Percentiles rank a stretch among this genome's conserved stretches.
phyloP scores from a whole-genome alignment of 2,329 filamentous ascomycete genomes.

The Hypoxylon sp. region DNA sequence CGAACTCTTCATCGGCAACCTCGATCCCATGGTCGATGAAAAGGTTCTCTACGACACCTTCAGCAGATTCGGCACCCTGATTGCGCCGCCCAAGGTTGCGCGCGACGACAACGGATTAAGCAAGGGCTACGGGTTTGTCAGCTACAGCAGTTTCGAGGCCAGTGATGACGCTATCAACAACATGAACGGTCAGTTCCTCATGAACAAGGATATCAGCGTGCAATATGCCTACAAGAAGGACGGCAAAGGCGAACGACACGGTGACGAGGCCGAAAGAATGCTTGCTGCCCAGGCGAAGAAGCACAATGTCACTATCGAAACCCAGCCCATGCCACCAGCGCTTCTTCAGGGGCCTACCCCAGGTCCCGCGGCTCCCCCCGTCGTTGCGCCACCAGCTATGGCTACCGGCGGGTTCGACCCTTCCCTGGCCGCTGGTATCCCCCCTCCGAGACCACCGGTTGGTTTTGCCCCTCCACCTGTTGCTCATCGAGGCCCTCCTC shows the following conservation, averaged over 20 bases:
- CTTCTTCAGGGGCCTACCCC: constrained; percentile 68
- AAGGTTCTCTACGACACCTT: constrained; percentile 96
- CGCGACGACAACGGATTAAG: constrained; percentile 89
- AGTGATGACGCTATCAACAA: constrained; percentile 92
- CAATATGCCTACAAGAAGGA: constrained; percentile 99
- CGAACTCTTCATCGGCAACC: constrained; percentile 95
- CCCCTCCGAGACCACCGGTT: constrained; percentile 58
- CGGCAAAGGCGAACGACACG: constrained; percentile 95
- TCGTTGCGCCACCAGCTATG: constrained; percentile 49
- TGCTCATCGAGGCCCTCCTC: constrained; percentile 52
- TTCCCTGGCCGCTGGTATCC: constrained; percentile 54
- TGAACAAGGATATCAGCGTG: constrained; percentile 96
- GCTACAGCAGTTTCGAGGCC: constrained; percentile 92
- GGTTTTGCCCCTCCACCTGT: constrained; percentile 53
- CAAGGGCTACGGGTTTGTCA: constrained; percentile 97
- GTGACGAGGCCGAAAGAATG: constrained; percentile 92
- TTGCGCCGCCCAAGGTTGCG: constrained; percentile 90
- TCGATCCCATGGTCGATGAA: constrained; percentile 95
- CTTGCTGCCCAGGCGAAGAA: constrained; percentile 93
- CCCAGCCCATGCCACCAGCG: constrained; percentile 80
- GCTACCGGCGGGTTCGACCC: constrained; percentile 50
- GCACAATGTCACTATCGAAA: constrained; percentile 89
- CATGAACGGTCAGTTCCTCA: constrained; percentile 96
- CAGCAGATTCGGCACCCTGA: constrained; percentile 87
- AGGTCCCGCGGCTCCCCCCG: constrained; percentile 47